Conservation (phyloP, 768 basidiomycete species). For the Amanita molliuscula region DNA sequence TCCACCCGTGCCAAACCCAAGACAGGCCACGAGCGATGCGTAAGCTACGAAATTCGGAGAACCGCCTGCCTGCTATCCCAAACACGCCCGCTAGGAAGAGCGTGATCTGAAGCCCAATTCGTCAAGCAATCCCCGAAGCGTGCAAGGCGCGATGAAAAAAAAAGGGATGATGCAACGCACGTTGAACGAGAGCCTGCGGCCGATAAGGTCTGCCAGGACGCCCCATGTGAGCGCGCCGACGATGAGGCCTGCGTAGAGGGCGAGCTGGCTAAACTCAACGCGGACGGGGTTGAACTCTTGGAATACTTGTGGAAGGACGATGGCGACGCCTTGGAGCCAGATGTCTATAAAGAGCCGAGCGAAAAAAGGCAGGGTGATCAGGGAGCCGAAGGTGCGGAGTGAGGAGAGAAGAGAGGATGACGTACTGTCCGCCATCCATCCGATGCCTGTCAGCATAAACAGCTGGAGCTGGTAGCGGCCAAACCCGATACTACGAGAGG, state of each 20-base stretch:
- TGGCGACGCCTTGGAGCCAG: conserved; percentile 38
- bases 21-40: conserved; percentile 34
- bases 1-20: conserved; percentile 43
- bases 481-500: conserved; percentile 30
- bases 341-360: conserved; percentile 23
- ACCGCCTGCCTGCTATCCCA: conserved; percentile 38
- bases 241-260: conserved; percentile 37
- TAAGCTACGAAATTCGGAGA: conserved; percentile 35
- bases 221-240: conserved; percentile 41
- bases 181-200: conserved; percentile 37
- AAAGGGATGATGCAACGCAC: no score
- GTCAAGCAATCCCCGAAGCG: not conserved
- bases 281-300: conserved; percentile 31
- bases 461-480: conserved; percentile 40
- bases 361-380: not conserved
- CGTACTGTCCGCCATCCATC: conserved; percentile 42
- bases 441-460: conserved; percentile 35
- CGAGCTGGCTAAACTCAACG: conserved; percentile 36
- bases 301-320: conserved; percentile 33
- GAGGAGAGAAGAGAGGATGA: not conserved
- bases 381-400: not conserved
- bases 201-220: conserved; percentile 36
- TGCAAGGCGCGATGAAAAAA: not conserved
- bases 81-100: conserved; percentile 34
- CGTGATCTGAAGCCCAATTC: conserved; percentile 13